Evolutionary conservation across 1,139 yeast genomes (phyloP), one percentile per base, ranked within the genome.

Genomic region (Zhuliangozyma blackwelliae): DNA sequence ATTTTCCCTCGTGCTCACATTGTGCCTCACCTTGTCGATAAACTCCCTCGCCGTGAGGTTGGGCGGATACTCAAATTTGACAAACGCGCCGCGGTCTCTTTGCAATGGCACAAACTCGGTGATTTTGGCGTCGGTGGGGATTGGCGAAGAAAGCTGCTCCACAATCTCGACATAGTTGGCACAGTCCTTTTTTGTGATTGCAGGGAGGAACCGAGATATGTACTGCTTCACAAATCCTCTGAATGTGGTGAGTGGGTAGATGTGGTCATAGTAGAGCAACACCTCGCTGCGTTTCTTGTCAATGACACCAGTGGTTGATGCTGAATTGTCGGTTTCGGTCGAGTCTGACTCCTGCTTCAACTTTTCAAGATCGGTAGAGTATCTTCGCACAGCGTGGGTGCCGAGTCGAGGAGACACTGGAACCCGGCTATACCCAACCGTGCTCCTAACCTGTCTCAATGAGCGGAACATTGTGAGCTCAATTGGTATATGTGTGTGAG

Each of bases 51-150:
- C 58, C 2, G 75, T 61, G 33, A 63, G 59, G 3, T 61, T 68
- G 2, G 61, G 63, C 0, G 94, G 90, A 7, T 82, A 75, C 32
- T 65, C 62, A 50, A 82, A 84, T 46, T 83, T 83, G 26, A 86
- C 92, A 68, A 92, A 90, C 1, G 89, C 96, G 31, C 97, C 97
- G 36, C 97, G 96, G 53, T 92, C 98, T 45, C 95, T 64, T 42
- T 63, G 72, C 40, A 85, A 69, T 0, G 95, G 85, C 11, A 88
- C 81, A 27, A 86, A 68, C 29, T 64, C 72, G 5, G 55, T 47
- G 28, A 68, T 57, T 7, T 45, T 38, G 6, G 62, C 54, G 2
- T 49, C 58, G 5, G 42, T 46, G 2, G 73, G 72, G 20, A 68
- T 47, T 2, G 73, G 72, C 4, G 44, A 36, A 27, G 68, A 52